These are phyloP conservation scores for Biscogniauxia sp. DNA, from an alignment of 2,329 filamentous ascomycete species.

Conservation along the genomic window DNA sequence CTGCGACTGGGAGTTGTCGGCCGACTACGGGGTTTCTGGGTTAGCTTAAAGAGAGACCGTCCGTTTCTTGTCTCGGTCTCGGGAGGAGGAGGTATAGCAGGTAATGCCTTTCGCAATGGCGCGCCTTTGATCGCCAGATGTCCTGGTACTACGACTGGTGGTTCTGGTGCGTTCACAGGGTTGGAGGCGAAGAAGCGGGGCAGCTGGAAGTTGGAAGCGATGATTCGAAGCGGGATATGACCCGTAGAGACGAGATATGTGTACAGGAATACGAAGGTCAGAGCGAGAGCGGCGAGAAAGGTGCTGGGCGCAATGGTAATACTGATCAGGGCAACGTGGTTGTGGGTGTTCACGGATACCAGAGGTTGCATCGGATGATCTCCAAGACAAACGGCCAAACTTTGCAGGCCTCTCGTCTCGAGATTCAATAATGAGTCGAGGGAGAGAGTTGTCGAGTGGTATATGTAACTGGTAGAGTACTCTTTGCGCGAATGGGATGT, in stretches of 20 bases:
- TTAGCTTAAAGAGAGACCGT: constrained; percentile 26
- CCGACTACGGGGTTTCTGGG: constrained; percentile 20
- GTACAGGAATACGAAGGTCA: constrained; percentile 51
- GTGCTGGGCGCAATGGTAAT: constrained; percentile 58
- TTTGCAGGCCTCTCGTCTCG: constrained; percentile 10
- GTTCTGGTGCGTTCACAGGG: neutral
- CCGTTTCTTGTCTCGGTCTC: constrained; percentile 11
- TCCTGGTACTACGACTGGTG: neutral
- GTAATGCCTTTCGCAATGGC: constrained; percentile 13
- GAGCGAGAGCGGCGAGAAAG: constrained; percentile 50
- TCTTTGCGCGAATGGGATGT: neutral
- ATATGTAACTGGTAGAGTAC: neutral
- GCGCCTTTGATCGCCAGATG: constrained; percentile 2
- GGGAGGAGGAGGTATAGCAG: constrained; percentile 23
- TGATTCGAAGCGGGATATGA: constrained; percentile 34
- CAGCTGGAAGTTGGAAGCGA: constrained; percentile 31
- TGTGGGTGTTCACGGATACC: constrained; percentile 61
- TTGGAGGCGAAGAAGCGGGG: constrained; percentile 16
- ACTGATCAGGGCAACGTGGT: constrained; percentile 59
- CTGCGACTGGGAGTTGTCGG: constrained; percentile 21
- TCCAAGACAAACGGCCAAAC: constrained; percentile 17
- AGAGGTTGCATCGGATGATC: constrained; percentile 53
- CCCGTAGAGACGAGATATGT: constrained; percentile 43
- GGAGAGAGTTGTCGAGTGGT: neutral
- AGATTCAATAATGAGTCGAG: constrained; percentile 3